Evolutionary conservation across 2,329 filamentous ascomycete species (phyloP).

Genomic region (Cladophialophora carrionii): DNA sequence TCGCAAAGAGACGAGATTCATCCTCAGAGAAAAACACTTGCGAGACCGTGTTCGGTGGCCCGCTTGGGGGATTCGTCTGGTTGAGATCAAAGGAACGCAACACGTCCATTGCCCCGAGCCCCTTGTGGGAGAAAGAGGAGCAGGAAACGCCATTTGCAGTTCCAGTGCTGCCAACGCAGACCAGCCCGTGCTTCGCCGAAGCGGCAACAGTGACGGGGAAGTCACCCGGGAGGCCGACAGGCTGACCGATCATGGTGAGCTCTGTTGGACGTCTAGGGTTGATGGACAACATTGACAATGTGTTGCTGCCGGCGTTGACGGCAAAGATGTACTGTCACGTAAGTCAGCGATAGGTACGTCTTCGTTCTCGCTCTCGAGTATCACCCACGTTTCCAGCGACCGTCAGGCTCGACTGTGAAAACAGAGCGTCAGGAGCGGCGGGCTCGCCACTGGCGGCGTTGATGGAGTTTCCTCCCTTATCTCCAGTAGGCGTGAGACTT

Average conservation of each 20-base stretch:
- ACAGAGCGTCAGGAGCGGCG: slow-evolving; percentile 56
- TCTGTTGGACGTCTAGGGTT: slow-evolving; percentile 40
- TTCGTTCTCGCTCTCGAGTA: background rate
- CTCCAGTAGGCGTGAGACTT: slow-evolving; percentile 52
- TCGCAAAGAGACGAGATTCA: slow-evolving; percentile 56
- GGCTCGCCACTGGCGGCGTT: slow-evolving; percentile 45
- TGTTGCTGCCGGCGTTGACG: slow-evolving; percentile 48
- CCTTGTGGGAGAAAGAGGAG: slow-evolving; percentile 40
- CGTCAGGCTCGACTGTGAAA: slow-evolving; percentile 56
- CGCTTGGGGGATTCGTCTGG: slow-evolving; percentile 62
- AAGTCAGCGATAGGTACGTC: slow-evolving; percentile 7
- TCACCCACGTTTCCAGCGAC: slow-evolving; percentile 55
- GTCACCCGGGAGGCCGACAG: slow-evolving; percentile 43
- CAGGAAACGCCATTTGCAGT: slow-evolving; percentile 46
- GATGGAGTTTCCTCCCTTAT: slow-evolving; percentile 51
- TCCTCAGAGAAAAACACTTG: slow-evolving; percentile 64
- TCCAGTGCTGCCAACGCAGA: slow-evolving; percentile 47
- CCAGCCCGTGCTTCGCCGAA: slow-evolving; percentile 44
- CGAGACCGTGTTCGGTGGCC: slow-evolving; percentile 63
- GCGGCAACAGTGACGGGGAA: slow-evolving; percentile 48
- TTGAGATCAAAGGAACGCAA: slow-evolving; percentile 52
- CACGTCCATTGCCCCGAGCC: slow-evolving; percentile 43
- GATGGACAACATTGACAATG: slow-evolving; percentile 46
- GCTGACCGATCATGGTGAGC: slow-evolving; percentile 43
- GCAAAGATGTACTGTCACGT: slow-evolving; percentile 36